Evolutionary conservation across 192 early-diverging fungal species (phyloP), one percentile per base, ranked within the genome.

Genomic region (Entomortierella chlamydospora): DNA sequence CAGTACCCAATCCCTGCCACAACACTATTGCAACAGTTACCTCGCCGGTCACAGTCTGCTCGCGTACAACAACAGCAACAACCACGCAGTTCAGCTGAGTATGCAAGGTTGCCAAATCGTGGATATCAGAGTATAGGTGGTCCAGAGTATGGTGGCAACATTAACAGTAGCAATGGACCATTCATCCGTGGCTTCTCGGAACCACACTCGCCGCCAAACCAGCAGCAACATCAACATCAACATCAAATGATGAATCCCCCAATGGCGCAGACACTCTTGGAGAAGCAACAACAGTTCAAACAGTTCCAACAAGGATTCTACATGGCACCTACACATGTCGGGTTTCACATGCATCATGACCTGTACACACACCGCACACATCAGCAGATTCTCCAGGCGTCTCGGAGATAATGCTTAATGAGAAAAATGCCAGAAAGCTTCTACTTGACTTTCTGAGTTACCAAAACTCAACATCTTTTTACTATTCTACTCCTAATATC

Each of bases 1-100:
- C 72, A 59, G 18, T 76, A 68, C 59, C 64, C 72, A 18, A 68
- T 76, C 25, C 72, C 72, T 25, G 28, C 72, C 0, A 68, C 72
- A 34, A 68, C 72, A 7, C 30, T 76, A 1, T 34, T 76, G 4
- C 72, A 76, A 18, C 64, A 64, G 0, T 10, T 59, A 28, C 64
- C 72, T 0, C 72, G 72, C n/a, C 72, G 72, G 0, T 62, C 72
- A 7, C 72, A 76, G 12, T 76, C 72, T 4, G 64, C 25, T 12
- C 72, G 72, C 18, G 18, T 57, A 2, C 47, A 23, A 18, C 55
- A 5, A 22, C 56, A 34, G 51, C 66, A 68, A 47, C 56, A 57
- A 41, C 20, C 22, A 18, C 63, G 72, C 12, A 39, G 54, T 15
- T 61, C 57, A 28, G 47, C 65, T 2, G 72, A 73, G 2, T 65